Evolutionary conservation across 2,329 filamentous ascomycete genomes (phyloP), one percentile per base, ranked within the genome.

Genomic region (Arthrobotrys conoides): DNA sequence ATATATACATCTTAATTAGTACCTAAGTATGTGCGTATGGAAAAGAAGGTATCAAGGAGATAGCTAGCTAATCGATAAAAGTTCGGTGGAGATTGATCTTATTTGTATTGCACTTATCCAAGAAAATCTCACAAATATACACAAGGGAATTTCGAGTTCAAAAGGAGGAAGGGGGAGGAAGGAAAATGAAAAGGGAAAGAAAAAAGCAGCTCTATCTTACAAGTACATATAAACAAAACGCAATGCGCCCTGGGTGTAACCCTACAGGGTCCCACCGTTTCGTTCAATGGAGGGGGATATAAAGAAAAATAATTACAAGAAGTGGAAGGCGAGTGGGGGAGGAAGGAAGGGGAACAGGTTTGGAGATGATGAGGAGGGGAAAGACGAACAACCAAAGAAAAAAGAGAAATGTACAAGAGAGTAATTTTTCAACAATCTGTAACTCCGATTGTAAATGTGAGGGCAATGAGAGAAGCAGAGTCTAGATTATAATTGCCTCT

Each of bases 291-390:
- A 24, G 27, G 36, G 46, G 41, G 65, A 65, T 57, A 68, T 48
- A 65, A 68, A 53, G 49, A 68, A 46, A 76, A 70, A 38, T 76
- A 76, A 76, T 76, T 76, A 76, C 72, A 76, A 65, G 72, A 76
- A 73, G 71, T 63, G 71, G 71, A 76, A 76, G 65, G 44, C 44
- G 48, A 38, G 46, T 41, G 51, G 36, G 38, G 22, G 38, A 36
- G 22, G 22, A 59, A 14, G 16, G 6, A 18, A 36, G 48, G 46
- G 46, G 27, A 30, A 61, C 22, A 51, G 36, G 22, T 14, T 61
- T 38, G 30, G 30, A 46, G 48, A 36, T 36, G 33, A 36, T 18
- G 41, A 65, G 12, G 3, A 48, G 36, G 44, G 18, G 27, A 24
- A 46, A 4, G 61, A 2, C 6, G 24, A 49, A 14, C 3, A 51